Conservation (phyloP, 257 asterid genomes). For the Ligustrum vulgare region DNA sequence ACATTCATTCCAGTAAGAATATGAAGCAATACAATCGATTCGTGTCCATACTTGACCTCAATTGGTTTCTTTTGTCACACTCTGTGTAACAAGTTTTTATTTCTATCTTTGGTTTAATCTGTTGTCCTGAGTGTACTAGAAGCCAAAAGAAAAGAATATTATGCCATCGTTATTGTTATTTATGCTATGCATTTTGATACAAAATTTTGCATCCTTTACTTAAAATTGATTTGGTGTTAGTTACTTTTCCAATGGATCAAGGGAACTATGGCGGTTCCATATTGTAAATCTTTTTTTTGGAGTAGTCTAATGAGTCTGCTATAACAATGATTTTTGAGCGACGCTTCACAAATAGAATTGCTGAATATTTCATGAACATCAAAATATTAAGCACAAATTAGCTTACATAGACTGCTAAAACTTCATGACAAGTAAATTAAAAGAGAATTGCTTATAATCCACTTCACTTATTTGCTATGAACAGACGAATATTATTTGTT, state of each 20-base stretch:
- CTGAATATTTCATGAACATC: background rate
- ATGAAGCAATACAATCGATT: background rate
- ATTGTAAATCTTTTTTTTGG: background rate
- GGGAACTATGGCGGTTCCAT: background rate
- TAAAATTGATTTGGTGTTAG: background rate
- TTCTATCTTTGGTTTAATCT: background rate
- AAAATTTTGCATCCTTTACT: background rate
- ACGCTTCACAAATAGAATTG: background rate
- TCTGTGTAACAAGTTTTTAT: background rate
- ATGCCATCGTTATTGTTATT: background rate
- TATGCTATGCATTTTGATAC: background rate
- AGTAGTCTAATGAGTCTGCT: background rate
- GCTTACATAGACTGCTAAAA: background rate
- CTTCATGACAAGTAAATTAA: background rate
- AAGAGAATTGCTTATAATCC: background rate
- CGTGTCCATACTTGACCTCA: background rate
- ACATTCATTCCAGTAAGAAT: background rate
- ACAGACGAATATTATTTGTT: background rate
- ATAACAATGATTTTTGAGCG: background rate
- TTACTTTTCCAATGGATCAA: background rate
- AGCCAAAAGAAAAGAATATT: background rate
- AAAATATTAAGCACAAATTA: background rate
- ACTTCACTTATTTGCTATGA: background rate
- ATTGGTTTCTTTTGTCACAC: background rate
- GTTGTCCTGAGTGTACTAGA: background rate